Evolutionary conservation across 257 asterid species (phyloP).

Genomic region (Solanum pimpinellifolium): DNA sequence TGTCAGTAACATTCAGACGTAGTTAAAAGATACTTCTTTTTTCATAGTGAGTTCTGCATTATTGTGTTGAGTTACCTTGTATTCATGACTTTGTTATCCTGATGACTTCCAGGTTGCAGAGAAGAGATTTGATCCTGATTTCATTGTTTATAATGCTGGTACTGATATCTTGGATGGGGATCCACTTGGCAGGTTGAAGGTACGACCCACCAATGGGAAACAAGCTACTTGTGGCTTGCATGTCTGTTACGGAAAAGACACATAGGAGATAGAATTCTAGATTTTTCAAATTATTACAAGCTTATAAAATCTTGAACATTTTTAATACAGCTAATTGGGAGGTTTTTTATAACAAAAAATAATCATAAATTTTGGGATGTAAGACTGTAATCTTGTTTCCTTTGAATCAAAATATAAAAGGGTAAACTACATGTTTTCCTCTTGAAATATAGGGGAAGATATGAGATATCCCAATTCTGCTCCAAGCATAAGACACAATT

Average conservation of each 20-base stretch:
- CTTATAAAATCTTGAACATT: not conserved
- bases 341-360: not conserved
- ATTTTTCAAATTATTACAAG: not conserved
- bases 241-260: not conserved
- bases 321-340: not conserved
- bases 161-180: constrained; percentile 93
- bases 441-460: not conserved
- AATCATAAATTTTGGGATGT: not conserved
- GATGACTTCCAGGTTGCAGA: constrained; percentile 51
- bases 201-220: constrained; percentile 1
- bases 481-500: not conserved
- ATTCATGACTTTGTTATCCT: not conserved
- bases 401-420: not conserved
- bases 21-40: not conserved
- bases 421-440: not conserved
- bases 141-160: constrained; percentile 88
- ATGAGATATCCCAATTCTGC: not conserved
- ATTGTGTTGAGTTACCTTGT: not conserved
- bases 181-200: constrained; percentile 85
- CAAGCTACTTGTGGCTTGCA: not conserved
- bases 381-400: not conserved
- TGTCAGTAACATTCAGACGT: not conserved
- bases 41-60: not conserved
- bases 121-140: constrained; percentile 51
- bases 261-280: not conserved